A percentile compares a stretch with the other conserved stretches of the same genome.
Evolutionary conservation across 208 protist genomes (phyloP).

Genomic region (Porcisia deanei): DNA sequence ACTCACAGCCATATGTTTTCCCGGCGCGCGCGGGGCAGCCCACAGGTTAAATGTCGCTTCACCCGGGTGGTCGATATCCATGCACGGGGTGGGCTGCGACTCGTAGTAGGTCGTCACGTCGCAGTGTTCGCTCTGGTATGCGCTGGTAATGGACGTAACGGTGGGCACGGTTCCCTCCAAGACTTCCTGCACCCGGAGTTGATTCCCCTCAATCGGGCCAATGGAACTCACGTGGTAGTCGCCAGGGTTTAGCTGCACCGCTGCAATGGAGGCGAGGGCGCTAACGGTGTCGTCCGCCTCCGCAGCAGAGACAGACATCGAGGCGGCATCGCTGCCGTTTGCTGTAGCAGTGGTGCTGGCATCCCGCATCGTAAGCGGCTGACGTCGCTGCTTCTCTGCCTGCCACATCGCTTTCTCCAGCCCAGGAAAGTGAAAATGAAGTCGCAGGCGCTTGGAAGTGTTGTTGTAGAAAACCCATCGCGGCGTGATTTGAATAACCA

Average conservation of each 20-base stretch:
- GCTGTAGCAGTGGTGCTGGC: not conserved
- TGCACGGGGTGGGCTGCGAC: conserved; percentile 52
- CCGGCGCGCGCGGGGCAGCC: conserved; percentile 46
- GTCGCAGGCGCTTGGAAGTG: conserved; percentile 56
- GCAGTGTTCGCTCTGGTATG: conserved; percentile 32
- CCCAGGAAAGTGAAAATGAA: conserved; percentile 56
- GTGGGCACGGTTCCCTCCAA: conserved; percentile 62
- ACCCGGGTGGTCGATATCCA: conserved; percentile 64
- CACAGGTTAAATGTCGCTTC: conserved; percentile 78
- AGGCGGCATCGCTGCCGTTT: not conserved
- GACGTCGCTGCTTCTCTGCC: conserved; percentile 27
- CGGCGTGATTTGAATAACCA: conserved; percentile 69
- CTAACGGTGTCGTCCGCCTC: conserved; percentile 31
- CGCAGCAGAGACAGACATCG: not conserved
- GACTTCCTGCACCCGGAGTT: conserved; percentile 55
- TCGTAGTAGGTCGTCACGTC: conserved; percentile 62
- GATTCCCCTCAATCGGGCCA: conserved; percentile 61
- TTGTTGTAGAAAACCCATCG: conserved; percentile 82
- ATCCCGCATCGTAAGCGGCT: conserved; percentile 12
- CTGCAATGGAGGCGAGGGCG: conserved; percentile 38
- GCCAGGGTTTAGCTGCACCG: conserved; percentile 58
- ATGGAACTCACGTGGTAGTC: conserved; percentile 85
- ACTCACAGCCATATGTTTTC: conserved; percentile 36
- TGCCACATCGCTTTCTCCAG: conserved; percentile 28
- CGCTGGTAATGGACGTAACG: conserved; percentile 35